Evolutionary conservation across 1,139 yeast genomes (phyloP).

Genomic region (Yamadazyma oceani): DNA sequence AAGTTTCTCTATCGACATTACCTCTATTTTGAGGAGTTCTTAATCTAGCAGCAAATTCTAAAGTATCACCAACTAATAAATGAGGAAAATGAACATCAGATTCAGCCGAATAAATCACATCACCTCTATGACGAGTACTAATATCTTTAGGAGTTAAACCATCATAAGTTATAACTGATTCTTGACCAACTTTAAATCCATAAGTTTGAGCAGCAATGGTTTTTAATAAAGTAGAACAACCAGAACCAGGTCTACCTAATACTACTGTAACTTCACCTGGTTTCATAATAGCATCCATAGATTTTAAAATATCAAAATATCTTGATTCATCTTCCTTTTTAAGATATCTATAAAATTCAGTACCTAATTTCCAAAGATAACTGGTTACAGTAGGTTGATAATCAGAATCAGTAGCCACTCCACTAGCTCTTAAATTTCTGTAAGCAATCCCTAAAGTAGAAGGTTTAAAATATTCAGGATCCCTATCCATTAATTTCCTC

Average conservation of each 20-base stretch:
- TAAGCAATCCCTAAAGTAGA: conserved; percentile 68
- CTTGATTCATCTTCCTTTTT: conserved; percentile 16
- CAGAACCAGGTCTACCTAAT: conserved; percentile 82
- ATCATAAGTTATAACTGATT: conserved; percentile 40
- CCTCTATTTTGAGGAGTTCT: conserved; percentile 61
- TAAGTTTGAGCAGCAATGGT: conserved; percentile 69
- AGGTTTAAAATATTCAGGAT: conserved; percentile 64
- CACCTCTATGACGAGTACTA: conserved; percentile 34
- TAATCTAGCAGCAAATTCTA: conserved; percentile 40
- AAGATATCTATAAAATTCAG: conserved; percentile 15
- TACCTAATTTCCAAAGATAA: conserved; percentile 28
- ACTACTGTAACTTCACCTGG: conserved; percentile 80
- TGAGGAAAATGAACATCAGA: conserved; percentile 57
- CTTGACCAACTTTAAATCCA: conserved; percentile 62
- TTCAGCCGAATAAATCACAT: conserved; percentile 54
- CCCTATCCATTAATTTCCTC: conserved; percentile 50
- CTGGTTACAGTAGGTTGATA: conserved; percentile 75
- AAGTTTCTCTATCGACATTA: conserved; percentile 54
- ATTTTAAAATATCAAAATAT: conserved; percentile 31
- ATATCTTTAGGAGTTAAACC: conserved; percentile 32
- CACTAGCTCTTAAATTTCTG: conserved; percentile 67
- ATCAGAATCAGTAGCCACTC: conserved; percentile 76
- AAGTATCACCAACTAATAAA: conserved; percentile 52
- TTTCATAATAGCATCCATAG: conserved; percentile 37
- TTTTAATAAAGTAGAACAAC: conserved; percentile 77